These are phyloP conservation scores for Agrocybe praecox DNA, from an alignment of 768 basidiomycete genomes.

Conservation along the genomic window DNA sequence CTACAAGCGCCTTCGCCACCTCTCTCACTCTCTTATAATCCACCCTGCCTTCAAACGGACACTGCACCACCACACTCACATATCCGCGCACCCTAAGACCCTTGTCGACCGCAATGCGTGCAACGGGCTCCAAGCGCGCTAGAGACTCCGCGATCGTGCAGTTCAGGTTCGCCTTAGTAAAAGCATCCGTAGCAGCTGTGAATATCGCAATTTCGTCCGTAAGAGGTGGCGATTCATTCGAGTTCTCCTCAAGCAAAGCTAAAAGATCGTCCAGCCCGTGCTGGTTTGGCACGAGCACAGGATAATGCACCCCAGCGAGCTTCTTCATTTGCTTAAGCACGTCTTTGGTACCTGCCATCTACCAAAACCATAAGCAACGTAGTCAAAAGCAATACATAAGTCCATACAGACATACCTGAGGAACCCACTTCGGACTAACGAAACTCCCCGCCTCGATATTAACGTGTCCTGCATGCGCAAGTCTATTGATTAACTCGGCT, in stretches of 20 bases:
- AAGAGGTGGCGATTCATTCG: conserved; percentile 45
- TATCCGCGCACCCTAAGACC: conserved; percentile 82
- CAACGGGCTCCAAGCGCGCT: conserved; percentile 60
- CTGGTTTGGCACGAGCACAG: conserved; percentile 82
- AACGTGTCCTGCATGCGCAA: conserved; percentile 66
- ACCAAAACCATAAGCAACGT: background rate
- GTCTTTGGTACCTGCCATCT: conserved; percentile 90
- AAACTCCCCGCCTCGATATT: conserved; percentile 88
- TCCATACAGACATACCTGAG: conserved; percentile 58
- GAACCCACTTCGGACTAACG: conserved; percentile 93
- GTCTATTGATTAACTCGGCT: conserved; percentile 76
- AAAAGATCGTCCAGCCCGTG: conserved; percentile 75
- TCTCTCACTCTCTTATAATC: conserved; percentile 65
- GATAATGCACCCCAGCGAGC: conserved; percentile 60
- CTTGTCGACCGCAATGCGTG: conserved; percentile 55
- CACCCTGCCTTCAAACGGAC: conserved; percentile 85
- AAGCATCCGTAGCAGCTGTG: conserved; percentile 85
- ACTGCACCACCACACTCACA: conserved; percentile 80
- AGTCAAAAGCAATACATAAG: background rate
- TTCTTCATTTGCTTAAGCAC: conserved; percentile 64
- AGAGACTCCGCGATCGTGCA: conserved; percentile 73
- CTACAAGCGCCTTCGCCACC: conserved; percentile 67
- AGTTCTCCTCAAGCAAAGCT: conserved; percentile 47
- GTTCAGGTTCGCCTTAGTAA: conserved; percentile 86
- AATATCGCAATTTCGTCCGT: conserved; percentile 90